Base-by-base conservation (phyloP, 805 yeast species). In the Kazachstania bromeliacearum region DNA sequence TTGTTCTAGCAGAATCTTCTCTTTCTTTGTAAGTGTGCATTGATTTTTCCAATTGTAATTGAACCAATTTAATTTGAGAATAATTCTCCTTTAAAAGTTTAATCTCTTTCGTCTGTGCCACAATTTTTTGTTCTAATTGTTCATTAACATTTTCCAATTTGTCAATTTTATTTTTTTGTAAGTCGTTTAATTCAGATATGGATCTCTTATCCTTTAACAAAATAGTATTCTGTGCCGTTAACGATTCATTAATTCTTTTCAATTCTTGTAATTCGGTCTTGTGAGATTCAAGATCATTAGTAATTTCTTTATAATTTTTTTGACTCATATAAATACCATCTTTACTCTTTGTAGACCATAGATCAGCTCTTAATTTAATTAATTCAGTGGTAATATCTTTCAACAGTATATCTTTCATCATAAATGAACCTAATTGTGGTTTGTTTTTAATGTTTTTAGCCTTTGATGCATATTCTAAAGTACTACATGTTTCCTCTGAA, bases 381-480 rank as follows among this genome's bases (percentile, higher is more conserved):
- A 54, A 64, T 59, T 56, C 81, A 42, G 28, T 66, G 46, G 64
- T 73, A 48, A 48, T 71, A 58, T 56, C 72, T 54, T 44, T 77
- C 61, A 45, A 72, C 59, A 50, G 63, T 38, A 47, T 48, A 38
- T 64, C 70, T 35, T 74, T 68, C 60, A 82, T 71, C 45, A 84
- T 48, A 63, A 82, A 53, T 25, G 70, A 65, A 9, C 78, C 77
- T 31, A 74, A 56, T 64, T 85, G 84, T 2, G 84, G 84, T 51
- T 70, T 75, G 52, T 79, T 79, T 48, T 73, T 74, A 42, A 87
- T 84, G 44, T 75, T 79, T 45, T 85, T 83, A 2, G 96, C 96
- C 41, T 87, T 77, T 36, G 78, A 75, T 3, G 96, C 95, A 56
- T 87, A 87, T 45, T 85, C 92, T 35, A 87, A 65, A 0, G 96